A percentile compares a stretch with the other conserved stretches of the same genome.
These are phyloP conservation scores for Cruciata laevipes DNA, from an alignment of 257 asterid species.

Conservation along the genomic window DNA sequence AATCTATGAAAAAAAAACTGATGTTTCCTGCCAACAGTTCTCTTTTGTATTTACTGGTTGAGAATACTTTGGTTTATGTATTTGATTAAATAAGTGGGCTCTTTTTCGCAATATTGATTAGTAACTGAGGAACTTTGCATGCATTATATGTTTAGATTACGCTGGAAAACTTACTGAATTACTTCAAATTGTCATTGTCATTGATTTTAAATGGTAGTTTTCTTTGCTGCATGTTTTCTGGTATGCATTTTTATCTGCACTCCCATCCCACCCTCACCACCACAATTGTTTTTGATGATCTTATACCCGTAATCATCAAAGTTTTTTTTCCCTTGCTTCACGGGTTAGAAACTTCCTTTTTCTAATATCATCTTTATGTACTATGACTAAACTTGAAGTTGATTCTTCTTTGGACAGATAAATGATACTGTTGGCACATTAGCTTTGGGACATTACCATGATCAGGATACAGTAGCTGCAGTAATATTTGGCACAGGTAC, in stretches of 20 bases:
- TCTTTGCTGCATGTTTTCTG: background rate
- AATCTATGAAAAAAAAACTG: background rate
- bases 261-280: background rate
- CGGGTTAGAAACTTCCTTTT: background rate
- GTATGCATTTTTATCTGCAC: background rate
- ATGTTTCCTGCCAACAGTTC: background rate
- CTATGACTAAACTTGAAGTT: background rate
- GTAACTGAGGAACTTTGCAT: background rate
- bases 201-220: background rate
- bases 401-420: conserved; percentile 35
- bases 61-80: background rate
- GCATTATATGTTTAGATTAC: background rate
- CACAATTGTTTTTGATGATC: background rate
- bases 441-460: conserved; percentile 72
- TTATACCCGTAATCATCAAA: background rate
- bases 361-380: background rate
- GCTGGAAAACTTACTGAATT: background rate
- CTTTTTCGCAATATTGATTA: background rate
- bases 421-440: conserved; percentile 85
- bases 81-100: background rate
- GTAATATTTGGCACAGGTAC: conserved; percentile 87
- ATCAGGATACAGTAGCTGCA: conserved; percentile 80
- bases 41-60: background rate
- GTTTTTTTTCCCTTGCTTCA: background rate
- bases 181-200: background rate